These are phyloP conservation scores for Annona cherimola DNA, from an alignment of 164 flowering plant species.

Conservation along the genomic window DNA sequence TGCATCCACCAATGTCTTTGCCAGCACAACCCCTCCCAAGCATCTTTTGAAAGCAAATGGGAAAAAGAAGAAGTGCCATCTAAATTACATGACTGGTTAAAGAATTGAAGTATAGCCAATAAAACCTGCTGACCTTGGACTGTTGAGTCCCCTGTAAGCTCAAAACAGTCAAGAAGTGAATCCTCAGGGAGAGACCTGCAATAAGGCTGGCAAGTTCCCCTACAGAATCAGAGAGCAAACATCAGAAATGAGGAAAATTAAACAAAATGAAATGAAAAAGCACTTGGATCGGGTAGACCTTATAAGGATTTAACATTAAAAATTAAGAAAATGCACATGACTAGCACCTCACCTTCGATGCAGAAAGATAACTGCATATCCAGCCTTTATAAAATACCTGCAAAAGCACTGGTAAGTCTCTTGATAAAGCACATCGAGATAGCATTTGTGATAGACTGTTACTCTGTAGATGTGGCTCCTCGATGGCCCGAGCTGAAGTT, in stretches of 20 bases:
- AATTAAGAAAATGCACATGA: not conserved
- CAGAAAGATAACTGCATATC: slow-evolving; percentile 87
- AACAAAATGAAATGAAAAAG: not conserved
- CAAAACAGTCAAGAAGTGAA: slow-evolving; percentile 78
- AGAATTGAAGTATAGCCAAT: not conserved
- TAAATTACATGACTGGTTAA: not conserved
- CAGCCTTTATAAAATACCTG: slow-evolving; percentile 88
- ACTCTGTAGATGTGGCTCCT: slow-evolving; percentile 98
- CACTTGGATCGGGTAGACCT: not conserved
- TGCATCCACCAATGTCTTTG: too few species aligned
- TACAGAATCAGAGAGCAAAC: slow-evolving; percentile 20
- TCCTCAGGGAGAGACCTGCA: slow-evolving; percentile 83
- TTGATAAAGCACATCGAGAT: not conserved
- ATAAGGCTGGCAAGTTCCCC: slow-evolving; percentile 86
- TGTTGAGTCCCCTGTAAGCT: slow-evolving; percentile 35
- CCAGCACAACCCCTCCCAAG: too few species aligned
- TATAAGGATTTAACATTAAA: not conserved
- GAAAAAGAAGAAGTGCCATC: not conserved
- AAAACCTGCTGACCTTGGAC: slow-evolving; percentile 43
- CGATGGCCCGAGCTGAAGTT: slow-evolving; percentile 96
- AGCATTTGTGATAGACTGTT: slow-evolving; percentile 5
- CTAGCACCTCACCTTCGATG: slow-evolving; percentile 47
- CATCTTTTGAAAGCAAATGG: not conserved
- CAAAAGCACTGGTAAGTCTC: slow-evolving; percentile 6
- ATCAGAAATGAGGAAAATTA: not conserved